Conservation (phyloP, 306 rosid genomes). For the Rosa chinensis region DNA sequence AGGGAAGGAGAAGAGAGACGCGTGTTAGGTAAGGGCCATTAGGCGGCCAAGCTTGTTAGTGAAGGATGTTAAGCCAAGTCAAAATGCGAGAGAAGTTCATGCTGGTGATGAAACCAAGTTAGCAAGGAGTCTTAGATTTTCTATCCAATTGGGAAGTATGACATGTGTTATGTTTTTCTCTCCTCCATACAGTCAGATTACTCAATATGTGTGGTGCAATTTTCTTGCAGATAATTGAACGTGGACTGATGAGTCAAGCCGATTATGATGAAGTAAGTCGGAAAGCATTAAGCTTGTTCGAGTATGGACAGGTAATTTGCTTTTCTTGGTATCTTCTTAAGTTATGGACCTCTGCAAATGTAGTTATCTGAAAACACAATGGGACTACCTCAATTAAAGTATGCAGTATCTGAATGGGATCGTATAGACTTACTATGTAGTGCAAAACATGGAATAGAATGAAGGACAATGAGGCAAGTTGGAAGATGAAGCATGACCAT, state of each 20-base stretch:
- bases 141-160: neutral
- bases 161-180: neutral
- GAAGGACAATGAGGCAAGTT: neutral
- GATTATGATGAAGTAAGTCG: constrained; percentile 81
- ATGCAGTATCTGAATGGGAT: neutral
- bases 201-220: constrained; percentile 17
- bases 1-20: neutral
- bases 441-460: neutral
- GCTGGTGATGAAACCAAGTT: neutral
- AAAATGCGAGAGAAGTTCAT: neutral
- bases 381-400: neutral
- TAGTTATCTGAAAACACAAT: neutral
- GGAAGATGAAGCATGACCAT: neutral
- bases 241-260: constrained; percentile 71
- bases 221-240: constrained; percentile 60
- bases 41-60: neutral
- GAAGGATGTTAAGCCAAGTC: neutral
- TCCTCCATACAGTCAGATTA: constrained; percentile 17
- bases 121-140: neutral
- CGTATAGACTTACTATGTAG: constrained; percentile 1
- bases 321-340: constrained; percentile 6
- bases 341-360: neutral
- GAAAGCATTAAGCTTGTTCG: constrained; percentile 72
- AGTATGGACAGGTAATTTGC: constrained; percentile 80
- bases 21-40: neutral